Conservation (phyloP, 2,329 filamentous ascomycete species). For the Ascochyta pisi region DNA sequence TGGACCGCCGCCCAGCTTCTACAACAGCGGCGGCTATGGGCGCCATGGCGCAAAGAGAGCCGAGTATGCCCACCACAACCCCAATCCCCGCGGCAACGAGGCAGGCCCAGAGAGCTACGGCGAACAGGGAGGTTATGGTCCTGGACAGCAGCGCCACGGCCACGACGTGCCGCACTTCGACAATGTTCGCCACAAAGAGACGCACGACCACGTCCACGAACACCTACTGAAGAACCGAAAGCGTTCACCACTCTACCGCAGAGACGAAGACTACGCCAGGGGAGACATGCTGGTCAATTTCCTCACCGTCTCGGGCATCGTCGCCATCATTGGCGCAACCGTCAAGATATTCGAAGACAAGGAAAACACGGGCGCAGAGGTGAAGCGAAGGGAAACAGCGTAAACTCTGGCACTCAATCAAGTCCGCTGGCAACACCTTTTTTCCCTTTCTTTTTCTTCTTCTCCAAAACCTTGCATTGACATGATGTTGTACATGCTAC, state of each 20-base stretch:
- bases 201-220: slow-evolving; percentile 70
- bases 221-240: slow-evolving; percentile 55
- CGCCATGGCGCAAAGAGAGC: slow-evolving; percentile 65
- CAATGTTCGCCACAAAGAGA: slow-evolving; percentile 72
- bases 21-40: slow-evolving; percentile 80
- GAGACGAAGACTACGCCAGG: slow-evolving; percentile 33
- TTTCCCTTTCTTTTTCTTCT: background rate
- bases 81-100: slow-evolving; percentile 20
- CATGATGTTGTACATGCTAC: slow-evolving; percentile 42
- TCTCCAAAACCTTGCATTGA: slow-evolving; percentile 29
- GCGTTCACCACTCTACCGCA: slow-evolving; percentile 11
- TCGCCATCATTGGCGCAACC: slow-evolving; percentile 34
- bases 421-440: background rate
- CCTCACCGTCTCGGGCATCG: slow-evolving; percentile 33
- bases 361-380: background rate
- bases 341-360: slow-evolving; percentile 29
- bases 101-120: slow-evolving; percentile 42
- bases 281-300: slow-evolving; percentile 42
- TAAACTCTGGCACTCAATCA: background rate
- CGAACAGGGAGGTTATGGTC: slow-evolving; percentile 63
- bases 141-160: slow-evolving; percentile 60
- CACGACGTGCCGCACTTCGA: slow-evolving; percentile 77
- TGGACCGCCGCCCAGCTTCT: slow-evolving; percentile 90
- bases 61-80: slow-evolving; percentile 50
- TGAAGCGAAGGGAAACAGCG: background rate